Base-by-base conservation (phyloP, 2,329 filamentous ascomycete genomes). In the Dactylella cylindrospora region DNA sequence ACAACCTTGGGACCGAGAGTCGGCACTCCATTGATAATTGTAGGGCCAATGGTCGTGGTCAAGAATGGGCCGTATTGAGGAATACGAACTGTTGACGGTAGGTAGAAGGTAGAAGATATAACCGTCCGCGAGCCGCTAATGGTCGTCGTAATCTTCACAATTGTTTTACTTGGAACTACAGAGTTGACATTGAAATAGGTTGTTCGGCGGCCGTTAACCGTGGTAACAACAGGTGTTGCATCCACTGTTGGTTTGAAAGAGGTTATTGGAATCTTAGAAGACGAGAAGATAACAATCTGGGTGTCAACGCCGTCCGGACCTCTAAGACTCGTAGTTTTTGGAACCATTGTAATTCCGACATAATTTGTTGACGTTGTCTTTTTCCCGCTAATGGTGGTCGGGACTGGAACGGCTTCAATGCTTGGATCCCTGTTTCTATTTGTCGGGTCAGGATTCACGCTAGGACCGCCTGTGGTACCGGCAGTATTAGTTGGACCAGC, bases 31-130 rank as follows among this genome's bases (percentile, higher is more conserved):
- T 50, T 62, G 25, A 62, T 54, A n/a, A 62, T 40, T 25, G 57
- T 62, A 13, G 57, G 57, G 2, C 41, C 57, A 12, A 54, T 23
- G 10, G 57, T 62, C 5, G 57, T 62, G 13, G 49, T 54, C 1
- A 62, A 44, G 38, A 44, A 62, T 15, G 57, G 57, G 6, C 49
- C 54, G 13, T 54, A 62, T 31, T 62, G 57, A 1, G 57, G 57
- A 19, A 62, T 32, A 1, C 23, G 12, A 4, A 35, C 36, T 8
- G 57, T 62, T 6, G 22, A 20, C 5, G 49, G 57, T 4, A 54
- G n/a, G 38, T 44, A 62, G 23, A 61, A 49, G 0, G 57, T 62
- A 15, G 57, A 54, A 4, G 57, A 44, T 8, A 62, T 20, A 6
- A 62, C 43, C 4, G 43, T 54, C 19, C n/a, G 41, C 12, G 43